phyloP scores from a whole-genome alignment of 257 asterid species.

The Striga asiatica region DNA sequence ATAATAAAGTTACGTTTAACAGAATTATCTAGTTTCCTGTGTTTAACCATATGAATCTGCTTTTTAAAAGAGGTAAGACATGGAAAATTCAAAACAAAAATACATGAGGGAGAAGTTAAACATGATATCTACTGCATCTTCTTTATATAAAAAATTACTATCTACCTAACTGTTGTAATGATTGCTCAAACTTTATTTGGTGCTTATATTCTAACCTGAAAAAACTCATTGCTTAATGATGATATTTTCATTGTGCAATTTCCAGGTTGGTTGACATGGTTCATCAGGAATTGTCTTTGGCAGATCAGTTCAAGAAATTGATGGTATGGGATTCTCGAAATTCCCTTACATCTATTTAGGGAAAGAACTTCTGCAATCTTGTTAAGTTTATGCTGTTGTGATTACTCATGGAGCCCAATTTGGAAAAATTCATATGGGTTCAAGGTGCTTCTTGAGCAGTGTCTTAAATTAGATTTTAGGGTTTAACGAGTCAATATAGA shows the following conservation, averaged over 20 bases:
- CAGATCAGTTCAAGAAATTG: conserved; percentile 76
- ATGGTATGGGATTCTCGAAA: conserved; percentile 44
- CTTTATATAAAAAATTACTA: conserved; percentile 1
- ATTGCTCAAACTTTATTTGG: too few species aligned
- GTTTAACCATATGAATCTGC: conserved; percentile 3
- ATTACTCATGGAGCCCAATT: not conserved
- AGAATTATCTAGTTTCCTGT: not conserved
- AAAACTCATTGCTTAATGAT: conserved; percentile 18
- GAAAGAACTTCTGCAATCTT: too few species aligned
- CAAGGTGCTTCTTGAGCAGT: not conserved
- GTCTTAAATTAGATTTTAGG: not conserved
- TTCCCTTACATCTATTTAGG: too few species aligned
- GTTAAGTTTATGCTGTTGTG: too few species aligned
- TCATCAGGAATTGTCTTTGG: conserved; percentile 87
- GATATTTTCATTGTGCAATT: conserved; percentile 11
- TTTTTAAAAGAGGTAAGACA: conserved; percentile 1
- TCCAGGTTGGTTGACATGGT: conserved; percentile 82
- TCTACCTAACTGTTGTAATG: conserved; percentile 2
- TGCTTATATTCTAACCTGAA: conserved; percentile 10
- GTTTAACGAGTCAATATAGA: not conserved
- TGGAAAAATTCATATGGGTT: conserved; percentile 1
- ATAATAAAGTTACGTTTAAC: not conserved
- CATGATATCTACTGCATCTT: not conserved
- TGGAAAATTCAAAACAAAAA: not conserved
- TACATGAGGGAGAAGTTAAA: not conserved